Evolutionary conservation across 1,284 basidiomycete genomes (phyloP).

Genomic region (Marasmius tenuissimus): DNA sequence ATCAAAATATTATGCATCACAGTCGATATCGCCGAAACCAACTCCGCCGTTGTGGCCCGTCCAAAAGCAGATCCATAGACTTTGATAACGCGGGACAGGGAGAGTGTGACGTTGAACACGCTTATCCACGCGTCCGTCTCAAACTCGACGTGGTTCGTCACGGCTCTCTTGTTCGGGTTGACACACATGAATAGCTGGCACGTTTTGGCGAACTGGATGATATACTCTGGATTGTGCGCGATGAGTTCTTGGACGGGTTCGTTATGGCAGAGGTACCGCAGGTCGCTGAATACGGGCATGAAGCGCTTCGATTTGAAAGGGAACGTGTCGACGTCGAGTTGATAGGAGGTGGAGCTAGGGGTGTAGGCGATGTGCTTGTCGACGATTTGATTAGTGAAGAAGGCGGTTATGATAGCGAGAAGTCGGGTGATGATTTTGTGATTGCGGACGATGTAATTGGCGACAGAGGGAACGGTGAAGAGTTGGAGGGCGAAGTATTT

Average conservation of each 20-base stretch:
- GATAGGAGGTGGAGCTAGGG: constrained; percentile 32
- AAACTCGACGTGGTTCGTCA: constrained; percentile 84
- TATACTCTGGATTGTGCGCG: constrained; percentile 49
- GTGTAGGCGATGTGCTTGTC: constrained; percentile 65
- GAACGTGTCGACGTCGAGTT: constrained; percentile 75
- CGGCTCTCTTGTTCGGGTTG: constrained; percentile 86
- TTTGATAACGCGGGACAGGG: constrained; percentile 84
- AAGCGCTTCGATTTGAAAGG: constrained; percentile 94
- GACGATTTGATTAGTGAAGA: constrained; percentile 85
- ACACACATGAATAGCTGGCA: constrained; percentile 90
- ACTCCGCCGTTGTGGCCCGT: constrained; percentile 52
- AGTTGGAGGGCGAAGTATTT: constrained; percentile 90
- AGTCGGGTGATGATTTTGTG: constrained; percentile 77
- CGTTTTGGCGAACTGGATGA: constrained; percentile 52
- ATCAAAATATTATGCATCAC: constrained; percentile 76
- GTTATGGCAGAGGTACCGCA: constrained; percentile 76
- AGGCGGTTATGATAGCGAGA: constrained; percentile 79
- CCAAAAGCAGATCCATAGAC: constrained; percentile 79
- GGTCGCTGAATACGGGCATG: constrained; percentile 85
- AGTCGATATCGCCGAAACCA: constrained; percentile 68
- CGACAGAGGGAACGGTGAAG: constrained; percentile 86
- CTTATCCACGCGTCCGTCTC: constrained; percentile 94
- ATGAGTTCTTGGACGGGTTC: constrained; percentile 73
- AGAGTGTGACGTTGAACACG: constrained; percentile 90
- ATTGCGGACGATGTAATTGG: constrained; percentile 74